Evolutionary conservation across 2,329 filamentous ascomycete species (phyloP).

Genomic region (Alternaria hordeiaustralica): DNA sequence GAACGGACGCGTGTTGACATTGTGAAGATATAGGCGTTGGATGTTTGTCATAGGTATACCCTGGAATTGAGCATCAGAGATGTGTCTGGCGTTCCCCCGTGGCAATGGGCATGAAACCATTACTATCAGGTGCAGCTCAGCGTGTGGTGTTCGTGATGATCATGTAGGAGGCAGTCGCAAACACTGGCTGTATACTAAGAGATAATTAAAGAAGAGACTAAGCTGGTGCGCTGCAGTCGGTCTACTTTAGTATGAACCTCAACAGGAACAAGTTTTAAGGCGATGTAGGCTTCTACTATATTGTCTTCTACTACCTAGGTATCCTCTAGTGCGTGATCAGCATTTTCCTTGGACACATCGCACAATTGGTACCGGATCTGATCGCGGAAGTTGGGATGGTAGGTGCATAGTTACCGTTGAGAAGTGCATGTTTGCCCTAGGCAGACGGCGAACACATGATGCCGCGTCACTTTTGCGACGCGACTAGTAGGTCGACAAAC

Average conservation of each 20-base stretch:
- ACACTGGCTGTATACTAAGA: not conserved
- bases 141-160: not conserved
- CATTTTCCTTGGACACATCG: not conserved
- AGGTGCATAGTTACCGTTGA: not conserved
- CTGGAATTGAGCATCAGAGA: not conserved
- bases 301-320: too few species aligned
- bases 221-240: not conserved
- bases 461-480: slow-evolving; percentile 18
- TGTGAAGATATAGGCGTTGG: slow-evolving; percentile 65
- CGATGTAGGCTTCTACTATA: not conserved
- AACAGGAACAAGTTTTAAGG: not conserved
- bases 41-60: not conserved
- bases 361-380: not conserved
- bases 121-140: not conserved
- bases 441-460: slow-evolving; percentile 3
- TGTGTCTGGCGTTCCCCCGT: not conserved
- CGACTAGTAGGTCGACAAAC: not conserved
- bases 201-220: not conserved
- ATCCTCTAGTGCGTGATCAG: not conserved
- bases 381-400: not conserved
- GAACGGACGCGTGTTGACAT: slow-evolving; percentile 88
- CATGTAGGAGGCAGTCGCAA: not conserved
- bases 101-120: not conserved
- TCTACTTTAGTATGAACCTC: not conserved
- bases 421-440: not conserved